Percentiles rank a stretch among this genome's conserved stretches.
Conservation (phyloP, 352 stramenopile genomes). For the Globisporangium lucens region DNA sequence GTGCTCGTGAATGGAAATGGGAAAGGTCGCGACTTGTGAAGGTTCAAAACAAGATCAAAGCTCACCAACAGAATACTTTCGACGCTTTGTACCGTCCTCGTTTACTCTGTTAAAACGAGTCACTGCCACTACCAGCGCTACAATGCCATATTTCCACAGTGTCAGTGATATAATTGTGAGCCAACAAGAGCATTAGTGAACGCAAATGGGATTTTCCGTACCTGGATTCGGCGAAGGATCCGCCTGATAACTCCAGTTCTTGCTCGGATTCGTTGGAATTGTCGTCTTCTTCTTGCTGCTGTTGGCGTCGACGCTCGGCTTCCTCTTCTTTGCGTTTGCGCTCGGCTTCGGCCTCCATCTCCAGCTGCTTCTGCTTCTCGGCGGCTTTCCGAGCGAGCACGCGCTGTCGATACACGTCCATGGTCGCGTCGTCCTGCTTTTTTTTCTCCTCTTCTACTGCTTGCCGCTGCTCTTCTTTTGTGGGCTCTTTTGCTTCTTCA, state of each 20-base stretch:
- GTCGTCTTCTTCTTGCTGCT: conserved; percentile 17
- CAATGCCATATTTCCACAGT: neutral
- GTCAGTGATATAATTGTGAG: neutral
- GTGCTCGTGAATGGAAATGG: neutral
- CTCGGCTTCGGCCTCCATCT: conserved; percentile 36
- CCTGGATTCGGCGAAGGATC: conserved; percentile 70
- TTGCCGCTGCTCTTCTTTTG: conserved; percentile 32
- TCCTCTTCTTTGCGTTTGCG: conserved; percentile 38
- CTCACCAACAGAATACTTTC: conserved; percentile 9
- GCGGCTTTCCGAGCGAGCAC: conserved; percentile 60
- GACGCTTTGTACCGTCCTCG: neutral
- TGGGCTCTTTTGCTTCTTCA: conserved; percentile 21
- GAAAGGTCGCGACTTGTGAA: conserved; percentile 10
- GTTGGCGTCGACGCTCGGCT: conserved; percentile 12
- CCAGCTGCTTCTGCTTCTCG: conserved; percentile 52
- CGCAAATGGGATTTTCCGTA: conserved; percentile 17
- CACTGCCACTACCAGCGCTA: conserved; percentile 50
- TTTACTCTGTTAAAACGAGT: conserved; percentile 35
- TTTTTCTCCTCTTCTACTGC: conserved; percentile 48
- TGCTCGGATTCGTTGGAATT: conserved; percentile 28
- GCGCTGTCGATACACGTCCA: conserved; percentile 64
- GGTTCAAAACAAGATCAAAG: neutral
- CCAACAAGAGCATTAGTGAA: neutral
- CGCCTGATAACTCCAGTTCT: conserved; percentile 53
- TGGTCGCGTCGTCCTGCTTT: conserved; percentile 50